Evolutionary conservation across 306 rosid species (phyloP), one percentile per base, ranked within the genome.

Genomic region (Inga leiocalycina): DNA sequence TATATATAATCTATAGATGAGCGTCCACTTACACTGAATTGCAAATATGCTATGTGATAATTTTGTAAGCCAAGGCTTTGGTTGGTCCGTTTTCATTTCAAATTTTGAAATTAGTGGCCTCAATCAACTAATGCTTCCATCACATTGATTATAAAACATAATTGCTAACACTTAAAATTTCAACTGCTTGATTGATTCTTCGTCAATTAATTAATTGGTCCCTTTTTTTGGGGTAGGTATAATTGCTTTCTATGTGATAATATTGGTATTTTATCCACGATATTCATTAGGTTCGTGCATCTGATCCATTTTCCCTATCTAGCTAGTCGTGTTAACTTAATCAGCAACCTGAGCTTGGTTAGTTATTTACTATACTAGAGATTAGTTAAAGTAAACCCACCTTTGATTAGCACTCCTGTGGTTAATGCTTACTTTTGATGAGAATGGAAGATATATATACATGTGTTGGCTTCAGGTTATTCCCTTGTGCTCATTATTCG

Each of bases 291-390:
- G 71, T 65, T 65, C 71, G 43, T 65, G 71, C 2, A 65, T 65
- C 43, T 65, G 70, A 61, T n/a, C 67, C 64, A 57, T 57, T 57
- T 57, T 57, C 59, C 59, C 59, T 52, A 52, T 20, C 59, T 52
- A 52, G n/a, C 22, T 49, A 49, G 54, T 16, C 8, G 17, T 62
- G 37, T 62, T 62, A 62, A 62, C 34, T 30, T 30, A 64, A 64
- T 39, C 41, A 64, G 16, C 34, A n/a, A 62, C 35, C 67, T 6
- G 30, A 19, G 39, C 32, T 30, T 10, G 27, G 27, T 20, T 57
- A 54, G 19, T 19, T 54, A 54, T 19, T 5, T 19, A 8, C 64
- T n/a, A 10, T 22, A 59, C 34, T 22, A 59, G 66, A 59, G 66
- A 9, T 22, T 59, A 22, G 34, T 59, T 10, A 17, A 32, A 34